Conservation (phyloP, 2,329 filamentous ascomycete species). For the Cercospora janseana region DNA sequence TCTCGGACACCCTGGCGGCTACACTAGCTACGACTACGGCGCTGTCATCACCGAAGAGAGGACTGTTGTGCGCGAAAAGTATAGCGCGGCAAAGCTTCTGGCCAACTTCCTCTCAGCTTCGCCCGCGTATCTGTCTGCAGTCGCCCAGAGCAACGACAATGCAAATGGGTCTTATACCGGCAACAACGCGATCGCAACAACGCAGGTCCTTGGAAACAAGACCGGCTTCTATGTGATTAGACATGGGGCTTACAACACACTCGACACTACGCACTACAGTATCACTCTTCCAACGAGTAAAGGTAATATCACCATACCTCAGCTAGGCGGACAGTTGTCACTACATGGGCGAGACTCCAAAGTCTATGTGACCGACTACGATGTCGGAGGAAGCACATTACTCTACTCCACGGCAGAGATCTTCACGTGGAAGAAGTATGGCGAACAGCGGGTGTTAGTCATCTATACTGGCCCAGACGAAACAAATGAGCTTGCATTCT, state of each 20-base stretch:
- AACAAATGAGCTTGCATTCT: conserved; percentile 60
- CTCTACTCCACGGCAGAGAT: conserved; percentile 70
- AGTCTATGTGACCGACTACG: conserved; percentile 66
- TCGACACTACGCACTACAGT: conserved; percentile 59
- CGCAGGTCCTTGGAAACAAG: conserved; percentile 57
- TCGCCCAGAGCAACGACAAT: conserved; percentile 49
- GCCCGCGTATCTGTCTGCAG: conserved; percentile 64
- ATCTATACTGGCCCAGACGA: conserved; percentile 64
- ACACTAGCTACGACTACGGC: conserved; percentile 60
- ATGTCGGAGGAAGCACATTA: conserved; percentile 58
- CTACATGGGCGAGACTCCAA: conserved; percentile 65
- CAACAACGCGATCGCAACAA: conserved; percentile 56
- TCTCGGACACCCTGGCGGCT: conserved; percentile 63
- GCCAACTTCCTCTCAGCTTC: conserved; percentile 73
- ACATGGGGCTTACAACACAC: conserved; percentile 64
- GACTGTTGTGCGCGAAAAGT: conserved; percentile 69
- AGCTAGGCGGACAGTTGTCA: conserved; percentile 56
- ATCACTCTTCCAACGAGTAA: conserved; percentile 61
- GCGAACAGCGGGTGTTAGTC: conserved; percentile 58
- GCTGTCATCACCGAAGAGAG: conserved; percentile 68
- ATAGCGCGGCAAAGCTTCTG: conserved; percentile 73
- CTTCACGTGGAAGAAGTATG: conserved; percentile 65
- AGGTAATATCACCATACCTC: conserved; percentile 58
- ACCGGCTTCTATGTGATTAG: conserved; percentile 63
- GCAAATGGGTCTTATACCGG: conserved; percentile 54